Percentiles rank a stretch among this genome's conserved stretches.
phyloP scores from a whole-genome alignment of 441 rosid species.

The Euphorbia schlechtendalii region DNA sequence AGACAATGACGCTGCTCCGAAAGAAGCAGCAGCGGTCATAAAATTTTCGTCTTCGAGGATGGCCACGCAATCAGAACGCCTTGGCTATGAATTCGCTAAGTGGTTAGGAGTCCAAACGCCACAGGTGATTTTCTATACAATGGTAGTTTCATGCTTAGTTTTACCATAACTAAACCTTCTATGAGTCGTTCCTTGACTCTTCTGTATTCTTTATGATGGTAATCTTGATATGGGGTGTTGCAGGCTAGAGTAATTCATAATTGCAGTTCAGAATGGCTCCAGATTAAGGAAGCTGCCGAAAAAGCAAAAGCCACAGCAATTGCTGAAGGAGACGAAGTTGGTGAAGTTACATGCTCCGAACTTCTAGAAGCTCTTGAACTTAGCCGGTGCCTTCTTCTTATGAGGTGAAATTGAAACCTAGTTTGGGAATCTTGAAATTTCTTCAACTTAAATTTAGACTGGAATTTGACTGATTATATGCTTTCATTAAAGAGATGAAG shows the following conservation, averaged over 20 bases:
- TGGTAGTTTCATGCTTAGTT: slow-evolving; percentile 6
- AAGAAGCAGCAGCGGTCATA: slow-evolving; percentile 96
- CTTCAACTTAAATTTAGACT: neutral
- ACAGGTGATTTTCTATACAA: slow-evolving; percentile 51
- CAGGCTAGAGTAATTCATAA: slow-evolving; percentile 96
- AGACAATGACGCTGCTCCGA: slow-evolving; percentile 37
- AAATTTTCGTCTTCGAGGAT: slow-evolving; percentile 99
- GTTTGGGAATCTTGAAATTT: slow-evolving; percentile 3
- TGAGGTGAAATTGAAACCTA: slow-evolving; percentile 57
- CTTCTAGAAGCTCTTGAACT: slow-evolving; percentile 99
- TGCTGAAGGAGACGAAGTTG: slow-evolving; percentile 80
- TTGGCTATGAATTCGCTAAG: slow-evolving; percentile 97
- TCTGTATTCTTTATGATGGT: neutral
- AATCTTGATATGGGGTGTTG: slow-evolving; percentile 8
- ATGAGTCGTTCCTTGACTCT: neutral
- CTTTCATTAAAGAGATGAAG: too few relatives aligned
- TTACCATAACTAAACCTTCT: neutral
- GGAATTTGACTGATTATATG: neutral
- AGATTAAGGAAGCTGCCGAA: slow-evolving; percentile 90
- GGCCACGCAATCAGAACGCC: slow-evolving; percentile 99
- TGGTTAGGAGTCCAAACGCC: slow-evolving; percentile 92
- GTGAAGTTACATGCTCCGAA: slow-evolving; percentile 91
- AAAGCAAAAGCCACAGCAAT: slow-evolving; percentile 72
- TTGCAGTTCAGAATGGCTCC: slow-evolving; percentile 83
- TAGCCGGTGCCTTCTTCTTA: slow-evolving; percentile 87